phyloP scores from a whole-genome alignment of 1,284 basidiomycete species.

The Irpex sp. region DNA sequence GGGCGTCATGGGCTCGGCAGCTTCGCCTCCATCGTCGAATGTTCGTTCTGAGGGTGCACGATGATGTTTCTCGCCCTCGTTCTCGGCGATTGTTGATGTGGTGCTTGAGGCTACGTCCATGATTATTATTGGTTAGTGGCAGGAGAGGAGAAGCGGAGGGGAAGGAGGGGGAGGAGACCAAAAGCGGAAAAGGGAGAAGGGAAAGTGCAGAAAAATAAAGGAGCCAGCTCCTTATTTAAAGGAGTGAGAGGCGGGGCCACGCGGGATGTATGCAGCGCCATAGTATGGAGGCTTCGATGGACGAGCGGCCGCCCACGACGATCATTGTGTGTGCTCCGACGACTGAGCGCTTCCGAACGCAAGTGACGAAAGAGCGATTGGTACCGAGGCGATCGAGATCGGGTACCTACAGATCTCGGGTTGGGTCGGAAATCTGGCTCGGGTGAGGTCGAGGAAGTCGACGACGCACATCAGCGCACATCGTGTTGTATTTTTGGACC shows the following conservation, averaged over 20 bases:
- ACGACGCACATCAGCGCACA: too few relatives aligned
- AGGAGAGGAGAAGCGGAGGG: background rate
- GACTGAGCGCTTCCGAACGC: too few relatives aligned
- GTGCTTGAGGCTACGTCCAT: slow-evolving; percentile 7
- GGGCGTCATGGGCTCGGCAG: slow-evolving; percentile 7
- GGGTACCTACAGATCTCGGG: background rate
- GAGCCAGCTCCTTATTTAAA: background rate
- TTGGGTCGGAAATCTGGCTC: background rate
- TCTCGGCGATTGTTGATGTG: slow-evolving; percentile 4
- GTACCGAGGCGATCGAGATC: too few relatives aligned
- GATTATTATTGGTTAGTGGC: background rate
- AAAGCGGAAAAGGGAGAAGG: background rate
- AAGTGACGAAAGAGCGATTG: too few relatives aligned
- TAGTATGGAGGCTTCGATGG: background rate
- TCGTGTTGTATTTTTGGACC: background rate
- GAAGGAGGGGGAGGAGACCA: background rate
- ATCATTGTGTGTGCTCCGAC: slow-evolving; percentile 3
- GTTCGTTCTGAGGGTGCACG: background rate
- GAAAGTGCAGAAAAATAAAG: background rate
- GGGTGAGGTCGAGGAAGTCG: too few relatives aligned
- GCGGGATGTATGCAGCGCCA: background rate
- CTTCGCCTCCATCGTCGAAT: slow-evolving; percentile 1
- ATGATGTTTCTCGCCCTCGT: background rate
- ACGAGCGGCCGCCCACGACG: background rate
- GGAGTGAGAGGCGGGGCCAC: background rate